Conservation (phyloP, 179 eudicot genomes). For the Pouteria campechiana region DNA sequence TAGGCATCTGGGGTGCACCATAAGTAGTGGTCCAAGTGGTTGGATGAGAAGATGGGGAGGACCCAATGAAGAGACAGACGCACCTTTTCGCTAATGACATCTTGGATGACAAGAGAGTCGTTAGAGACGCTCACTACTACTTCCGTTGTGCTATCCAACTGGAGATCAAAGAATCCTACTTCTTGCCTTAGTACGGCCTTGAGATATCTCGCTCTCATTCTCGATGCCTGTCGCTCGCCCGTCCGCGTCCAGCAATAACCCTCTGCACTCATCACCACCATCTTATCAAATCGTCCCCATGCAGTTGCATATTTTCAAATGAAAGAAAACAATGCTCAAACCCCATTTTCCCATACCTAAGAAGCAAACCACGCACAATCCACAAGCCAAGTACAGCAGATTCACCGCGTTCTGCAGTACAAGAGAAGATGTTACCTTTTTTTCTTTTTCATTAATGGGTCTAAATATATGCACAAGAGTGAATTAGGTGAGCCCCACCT, state of each 20-base stretch:
- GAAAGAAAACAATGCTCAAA: constrained; percentile 1
- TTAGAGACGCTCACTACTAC: constrained; percentile 63
- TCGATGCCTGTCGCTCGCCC: constrained; percentile 84
- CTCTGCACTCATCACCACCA: constrained; percentile 21
- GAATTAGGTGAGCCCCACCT: too few species aligned
- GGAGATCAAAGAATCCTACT: constrained; percentile 69
- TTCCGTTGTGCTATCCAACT: constrained; percentile 65
- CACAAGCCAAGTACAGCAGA: constrained; percentile 57
- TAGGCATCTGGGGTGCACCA: too few species aligned
- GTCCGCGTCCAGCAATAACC: constrained; percentile 96
- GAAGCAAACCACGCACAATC: constrained; percentile 59
- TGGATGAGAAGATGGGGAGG: neutral
- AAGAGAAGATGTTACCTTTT: neutral
- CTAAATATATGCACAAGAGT: neutral
- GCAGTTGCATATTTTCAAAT: neutral
- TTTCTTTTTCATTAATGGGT: too few species aligned
- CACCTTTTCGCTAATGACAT: constrained; percentile 83
- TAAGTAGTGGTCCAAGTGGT: too few species aligned
- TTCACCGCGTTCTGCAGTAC: constrained; percentile 55
- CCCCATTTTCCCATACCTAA: too few species aligned
- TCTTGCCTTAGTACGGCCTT: constrained; percentile 87
- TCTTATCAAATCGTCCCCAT: too few species aligned
- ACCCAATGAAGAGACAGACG: neutral
- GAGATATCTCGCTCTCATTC: constrained; percentile 56
- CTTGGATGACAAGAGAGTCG: constrained; percentile 79